Base-by-base conservation (phyloP, 1,139 yeast genomes). In the Suhomyces guaymorum region DNA sequence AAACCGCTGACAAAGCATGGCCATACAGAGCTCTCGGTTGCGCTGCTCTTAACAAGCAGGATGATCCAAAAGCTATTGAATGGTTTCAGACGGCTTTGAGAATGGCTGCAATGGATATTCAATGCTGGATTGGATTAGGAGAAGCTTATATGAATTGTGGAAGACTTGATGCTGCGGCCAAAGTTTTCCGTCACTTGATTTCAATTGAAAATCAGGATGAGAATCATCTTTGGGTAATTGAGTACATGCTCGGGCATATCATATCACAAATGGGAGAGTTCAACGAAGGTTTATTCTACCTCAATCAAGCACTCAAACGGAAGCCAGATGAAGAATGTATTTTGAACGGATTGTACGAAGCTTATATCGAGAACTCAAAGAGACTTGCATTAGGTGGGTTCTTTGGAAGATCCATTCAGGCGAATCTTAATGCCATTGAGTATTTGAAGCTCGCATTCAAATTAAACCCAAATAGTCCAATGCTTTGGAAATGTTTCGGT, bases 41-140 rank as follows among this genome's bases (percentile, higher is more conserved):
- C 46, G 77, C 86, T 2, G 73, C 83, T 6, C 64, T 92, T 44
- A 90, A 88, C 51, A 66, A 63, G 17, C 87, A 82, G 45, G 82
- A 85, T 47, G 88, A 80, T 47, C 80, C 80, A 2, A 80, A 80
- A 38, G 95, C 98, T 0, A 82, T 90, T 28, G 92, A 86, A 55
- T 81, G 86, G 78, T 89, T 88, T 52, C 98, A 92, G 59, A 76
- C 80, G 18, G 90, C 96, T 0, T 66, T 94, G 37, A 72, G 97
- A 43, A 65, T 85, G 46, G 66, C 80, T 24, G 67, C 84, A 0
- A 52, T 57, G 38, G 97, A 92, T 59, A 58, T 75, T 7, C 82
- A 85, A 47, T 82, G 96, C 9, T 90, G 97, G 97, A 70, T 85
- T 16, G 97, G 97, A 0, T 66, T 92, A 24, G 98, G 98, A 14